phyloP scores from a whole-genome alignment of 2,329 filamentous ascomycete species.

The Epichloe scottii region DNA sequence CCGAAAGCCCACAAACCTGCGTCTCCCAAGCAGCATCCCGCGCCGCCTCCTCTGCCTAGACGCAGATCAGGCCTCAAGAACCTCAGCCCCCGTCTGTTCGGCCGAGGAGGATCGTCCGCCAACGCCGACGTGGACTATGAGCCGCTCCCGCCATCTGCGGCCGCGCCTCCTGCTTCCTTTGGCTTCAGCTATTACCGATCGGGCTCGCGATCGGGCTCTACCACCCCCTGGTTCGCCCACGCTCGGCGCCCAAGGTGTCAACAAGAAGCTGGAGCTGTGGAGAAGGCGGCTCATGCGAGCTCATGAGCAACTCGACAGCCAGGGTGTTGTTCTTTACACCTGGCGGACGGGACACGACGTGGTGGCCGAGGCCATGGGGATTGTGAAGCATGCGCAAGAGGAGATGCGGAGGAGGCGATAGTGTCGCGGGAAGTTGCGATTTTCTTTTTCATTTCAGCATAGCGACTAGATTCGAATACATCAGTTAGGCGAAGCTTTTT shows the following conservation, averaged over 20 bases:
- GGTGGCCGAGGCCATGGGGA: conserved; percentile 48
- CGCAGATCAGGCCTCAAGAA: conserved; percentile 27
- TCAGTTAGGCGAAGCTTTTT: too few species aligned
- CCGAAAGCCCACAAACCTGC: conserved; percentile 25
- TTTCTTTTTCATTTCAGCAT: background rate
- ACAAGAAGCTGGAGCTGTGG: conserved; percentile 66
- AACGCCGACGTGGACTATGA: conserved; percentile 32
- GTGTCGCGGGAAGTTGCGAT: background rate
- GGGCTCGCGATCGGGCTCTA: conserved; percentile 18
- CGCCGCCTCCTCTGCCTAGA: conserved; percentile 36
- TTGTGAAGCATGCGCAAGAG: conserved; percentile 44
- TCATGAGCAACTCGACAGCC: conserved; percentile 45
- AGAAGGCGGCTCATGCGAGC: conserved; percentile 53
- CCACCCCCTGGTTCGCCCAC: conserved; percentile 24
- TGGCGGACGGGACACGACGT: conserved; percentile 67
- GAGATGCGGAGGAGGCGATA: conserved; percentile 18
- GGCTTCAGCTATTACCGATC: conserved; percentile 14
- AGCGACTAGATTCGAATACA: background rate
- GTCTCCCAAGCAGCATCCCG: conserved; percentile 13
- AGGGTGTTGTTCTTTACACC: conserved; percentile 56
- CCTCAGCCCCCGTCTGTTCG: conserved; percentile 19
- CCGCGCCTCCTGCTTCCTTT: conserved; percentile 6
- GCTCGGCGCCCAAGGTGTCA: conserved; percentile 27
- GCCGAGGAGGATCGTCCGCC: conserved; percentile 18
- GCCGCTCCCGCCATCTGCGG: conserved; percentile 22